Conservation (phyloP, 768 basidiomycete genomes). For the Pleurotus tuber-regium region DNA sequence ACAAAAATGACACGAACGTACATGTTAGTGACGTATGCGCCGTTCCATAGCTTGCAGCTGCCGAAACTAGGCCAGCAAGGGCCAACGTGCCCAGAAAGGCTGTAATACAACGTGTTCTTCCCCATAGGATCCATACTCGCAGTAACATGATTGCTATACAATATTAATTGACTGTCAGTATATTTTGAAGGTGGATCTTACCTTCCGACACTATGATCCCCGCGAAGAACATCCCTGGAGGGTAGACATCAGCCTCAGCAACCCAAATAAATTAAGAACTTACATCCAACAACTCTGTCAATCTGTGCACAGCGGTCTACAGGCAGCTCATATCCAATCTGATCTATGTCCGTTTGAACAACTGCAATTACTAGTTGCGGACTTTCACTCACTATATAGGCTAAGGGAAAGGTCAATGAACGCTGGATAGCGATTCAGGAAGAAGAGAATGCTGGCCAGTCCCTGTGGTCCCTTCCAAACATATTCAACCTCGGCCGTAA, state of each 20-base stretch:
- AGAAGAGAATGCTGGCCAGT: background rate
- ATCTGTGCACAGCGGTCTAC: too few species aligned
- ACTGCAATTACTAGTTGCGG: too few species aligned
- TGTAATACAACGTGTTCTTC: background rate
- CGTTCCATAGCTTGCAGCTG: background rate
- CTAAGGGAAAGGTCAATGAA: background rate
- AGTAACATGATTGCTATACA: background rate
- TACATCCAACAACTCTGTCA: too few species aligned
- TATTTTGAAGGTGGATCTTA: too few species aligned
- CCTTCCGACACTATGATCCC: too few species aligned
- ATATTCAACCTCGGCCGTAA: background rate
- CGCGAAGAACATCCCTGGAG: too few species aligned
- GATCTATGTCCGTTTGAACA: too few species aligned
- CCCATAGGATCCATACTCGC: background rate
- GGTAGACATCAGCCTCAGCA: too few species aligned
- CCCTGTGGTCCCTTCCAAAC: background rate
- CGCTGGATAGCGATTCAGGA: background rate
- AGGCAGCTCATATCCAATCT: too few species aligned
- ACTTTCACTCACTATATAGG: background rate
- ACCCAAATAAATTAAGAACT: too few species aligned
- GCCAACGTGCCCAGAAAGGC: background rate
- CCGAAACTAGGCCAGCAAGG: background rate
- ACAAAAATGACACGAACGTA: background rate
- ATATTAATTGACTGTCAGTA: too few species aligned
- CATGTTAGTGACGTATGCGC: too few species aligned